Percentiles rank a stretch among this genome's conserved stretches.
Conservation (phyloP, 345 rosid species). For the Eucalyptus shirleyi region DNA sequence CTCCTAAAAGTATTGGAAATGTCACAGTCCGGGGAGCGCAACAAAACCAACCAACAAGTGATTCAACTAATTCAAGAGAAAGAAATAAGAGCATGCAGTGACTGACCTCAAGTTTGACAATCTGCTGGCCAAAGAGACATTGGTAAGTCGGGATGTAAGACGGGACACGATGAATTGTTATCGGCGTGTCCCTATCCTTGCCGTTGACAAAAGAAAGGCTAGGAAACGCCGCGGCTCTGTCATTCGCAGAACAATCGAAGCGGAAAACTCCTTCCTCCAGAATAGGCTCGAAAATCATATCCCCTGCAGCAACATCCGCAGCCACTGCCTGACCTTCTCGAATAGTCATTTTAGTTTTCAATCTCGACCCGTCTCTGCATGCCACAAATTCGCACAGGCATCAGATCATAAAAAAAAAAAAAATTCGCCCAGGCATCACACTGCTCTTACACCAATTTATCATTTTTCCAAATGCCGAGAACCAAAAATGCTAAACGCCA, state of each 20-base stretch:
- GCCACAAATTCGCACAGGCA: neutral
- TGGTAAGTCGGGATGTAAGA: conserved; percentile 33
- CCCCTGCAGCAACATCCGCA: conserved; percentile 10
- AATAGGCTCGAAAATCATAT: conserved; percentile 64
- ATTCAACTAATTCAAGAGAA: neutral
- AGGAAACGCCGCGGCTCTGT: conserved; percentile 49
- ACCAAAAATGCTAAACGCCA: neutral
- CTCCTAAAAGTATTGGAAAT: neutral
- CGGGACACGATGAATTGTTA: conserved; percentile 29
- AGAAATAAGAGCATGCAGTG: neutral
- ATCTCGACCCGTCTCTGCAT: conserved; percentile 23
- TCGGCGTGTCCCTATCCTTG: conserved; percentile 42
- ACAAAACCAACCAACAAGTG: neutral
- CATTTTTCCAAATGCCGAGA: neutral
- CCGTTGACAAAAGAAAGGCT: conserved; percentile 53
- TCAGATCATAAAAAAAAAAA: no score
- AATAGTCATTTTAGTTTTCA: conserved; percentile 23
- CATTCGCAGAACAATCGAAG: conserved; percentile 50
- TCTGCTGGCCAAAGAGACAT: conserved; percentile 35
- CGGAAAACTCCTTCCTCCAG: conserved; percentile 70
- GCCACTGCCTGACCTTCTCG: conserved; percentile 11
- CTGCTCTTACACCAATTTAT: neutral
- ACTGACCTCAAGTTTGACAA: conserved; percentile 58
- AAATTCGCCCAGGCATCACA: neutral
- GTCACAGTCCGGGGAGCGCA: neutral